Conservation (phyloP, 805 yeast species). For the Starmera dryadoides region DNA sequence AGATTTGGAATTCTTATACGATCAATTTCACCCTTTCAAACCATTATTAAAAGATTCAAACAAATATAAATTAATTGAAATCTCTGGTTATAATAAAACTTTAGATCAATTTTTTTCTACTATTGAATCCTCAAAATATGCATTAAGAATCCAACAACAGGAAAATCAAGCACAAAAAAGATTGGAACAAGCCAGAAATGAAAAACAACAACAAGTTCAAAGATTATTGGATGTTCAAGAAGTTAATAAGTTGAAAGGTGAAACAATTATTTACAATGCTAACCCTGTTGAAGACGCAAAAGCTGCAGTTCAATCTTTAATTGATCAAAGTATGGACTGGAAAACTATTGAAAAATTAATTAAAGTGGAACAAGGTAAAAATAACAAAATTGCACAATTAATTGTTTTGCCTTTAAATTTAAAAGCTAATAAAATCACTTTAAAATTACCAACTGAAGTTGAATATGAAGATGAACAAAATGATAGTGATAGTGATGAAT, state of each 20-base stretch:
- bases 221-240: slow-evolving; percentile 58
- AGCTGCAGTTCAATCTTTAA: slow-evolving; percentile 52
- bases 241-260: slow-evolving; percentile 61
- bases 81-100: slow-evolving; percentile 70
- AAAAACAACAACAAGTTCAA: slow-evolving; percentile 63
- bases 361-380: slow-evolving; percentile 57
- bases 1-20: slow-evolving; percentile 44
- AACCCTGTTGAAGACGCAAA: slow-evolving; percentile 68
- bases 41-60: slow-evolving; percentile 37
- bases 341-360: slow-evolving; percentile 73
- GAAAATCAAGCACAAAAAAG: slow-evolving; percentile 70
- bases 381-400: slow-evolving; percentile 53
- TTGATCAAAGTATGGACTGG: slow-evolving; percentile 94
- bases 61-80: slow-evolving; percentile 30
- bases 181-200: slow-evolving; percentile 66
- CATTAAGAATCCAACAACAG: slow-evolving; percentile 67
- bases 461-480: slow-evolving; percentile 27
- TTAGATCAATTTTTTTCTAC: slow-evolving; percentile 82
- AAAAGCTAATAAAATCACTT: slow-evolving; percentile 55
- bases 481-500: slow-evolving; percentile 13
- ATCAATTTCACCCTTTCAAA: slow-evolving; percentile 63
- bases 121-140: slow-evolving; percentile 72
- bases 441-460: slow-evolving; percentile 43
- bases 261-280: slow-evolving; percentile 61
- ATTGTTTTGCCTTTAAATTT: slow-evolving; percentile 67